Base-by-base conservation (phyloP, 2,329 filamentous ascomycete genomes). In the Aureobasidium sp. region DNA sequence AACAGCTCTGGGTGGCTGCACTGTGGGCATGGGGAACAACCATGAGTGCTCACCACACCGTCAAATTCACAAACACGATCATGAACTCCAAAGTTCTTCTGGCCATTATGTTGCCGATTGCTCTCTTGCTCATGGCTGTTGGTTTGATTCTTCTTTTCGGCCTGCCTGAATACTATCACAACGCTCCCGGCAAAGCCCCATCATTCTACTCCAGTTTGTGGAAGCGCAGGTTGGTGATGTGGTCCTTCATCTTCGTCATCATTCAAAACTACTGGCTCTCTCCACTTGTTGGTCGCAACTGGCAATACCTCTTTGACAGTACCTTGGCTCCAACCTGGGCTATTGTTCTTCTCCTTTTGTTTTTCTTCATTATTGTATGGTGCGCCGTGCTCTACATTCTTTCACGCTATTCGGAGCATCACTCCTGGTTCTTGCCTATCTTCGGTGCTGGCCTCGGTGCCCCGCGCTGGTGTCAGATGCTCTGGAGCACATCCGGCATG, bases 191-290 rank as follows among this genome's bases (percentile, higher is more conserved):
- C 63, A 80, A 79, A 48, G 81, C 87, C 0, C 85, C 86, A 0
- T 83, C 82, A n/a, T 87, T 88, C 76, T 88, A 87, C 73, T 78
- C 76, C 62, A 82, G 84, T 1, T 76, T 87, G 8, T 76, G 81
- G 64, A 78, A 84, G 48, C 81, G 86, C 63, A 87, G 86, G 73
- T 84, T 87, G 64, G 80, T 87, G 46, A 75, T 86, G 9, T 88
- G 85, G 85, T 87, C 86, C 75, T 84, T 87, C 71, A 73, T 85
- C 63, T 80, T 82, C 5, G 82, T 87, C 50, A 75, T 87, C 64
- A 72, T 87, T 39, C 85, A 87, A 69, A 88, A 88, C 71, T 86
- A 85, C 77, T 88, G 84, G 74, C 78, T 88, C 29, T 84, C 82
- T 29, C 80, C 85, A 0, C 84, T 82, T 0, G 87, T 87, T 67